Conservation (phyloP, 2,329 filamentous ascomycete genomes). For the Talaromyces sp. region DNA sequence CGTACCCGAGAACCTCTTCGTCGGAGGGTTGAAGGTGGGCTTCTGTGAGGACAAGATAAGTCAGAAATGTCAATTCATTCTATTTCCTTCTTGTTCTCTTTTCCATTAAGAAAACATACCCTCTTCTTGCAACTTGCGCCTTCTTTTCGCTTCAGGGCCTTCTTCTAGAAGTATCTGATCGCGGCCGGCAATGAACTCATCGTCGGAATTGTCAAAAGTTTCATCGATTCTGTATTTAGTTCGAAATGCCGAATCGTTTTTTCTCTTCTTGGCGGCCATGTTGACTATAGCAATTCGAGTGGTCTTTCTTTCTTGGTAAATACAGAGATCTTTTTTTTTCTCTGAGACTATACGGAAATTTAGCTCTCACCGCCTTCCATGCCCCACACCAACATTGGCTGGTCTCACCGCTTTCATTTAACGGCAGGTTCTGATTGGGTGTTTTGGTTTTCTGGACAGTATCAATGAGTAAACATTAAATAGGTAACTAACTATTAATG, state of each 20-base stretch:
- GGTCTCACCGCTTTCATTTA: background rate
- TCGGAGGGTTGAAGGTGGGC: conserved; percentile 55
- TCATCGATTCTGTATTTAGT: conserved; percentile 47
- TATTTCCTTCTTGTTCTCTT: background rate
- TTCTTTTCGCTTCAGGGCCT: conserved; percentile 69
- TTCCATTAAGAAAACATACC: conserved; percentile 43
- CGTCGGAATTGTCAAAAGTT: conserved; percentile 88
- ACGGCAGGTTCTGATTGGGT: background rate
- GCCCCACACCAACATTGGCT: conserved; percentile 8
- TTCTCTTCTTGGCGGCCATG: conserved; percentile 55
- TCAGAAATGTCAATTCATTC: conserved; percentile 17
- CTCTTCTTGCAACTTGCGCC: conserved; percentile 65
- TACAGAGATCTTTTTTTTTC: background rate
- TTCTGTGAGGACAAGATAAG: conserved; percentile 37
- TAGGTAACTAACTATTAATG: no score
- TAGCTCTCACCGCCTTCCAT: conserved; percentile 8
- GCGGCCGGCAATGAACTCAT: conserved; percentile 82
- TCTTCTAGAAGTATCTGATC: conserved; percentile 86
- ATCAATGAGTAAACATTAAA: no score
- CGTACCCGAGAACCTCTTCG: conserved; percentile 57
- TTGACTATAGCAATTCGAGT: background rate
- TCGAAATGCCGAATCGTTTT: conserved; percentile 24
- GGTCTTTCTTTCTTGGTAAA: no score
- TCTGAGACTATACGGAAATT: conserved; percentile 5
- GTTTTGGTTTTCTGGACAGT: no score